Base-by-base conservation (phyloP, 352 stramenopile species). In the Phytophthora nicotianae region DNA sequence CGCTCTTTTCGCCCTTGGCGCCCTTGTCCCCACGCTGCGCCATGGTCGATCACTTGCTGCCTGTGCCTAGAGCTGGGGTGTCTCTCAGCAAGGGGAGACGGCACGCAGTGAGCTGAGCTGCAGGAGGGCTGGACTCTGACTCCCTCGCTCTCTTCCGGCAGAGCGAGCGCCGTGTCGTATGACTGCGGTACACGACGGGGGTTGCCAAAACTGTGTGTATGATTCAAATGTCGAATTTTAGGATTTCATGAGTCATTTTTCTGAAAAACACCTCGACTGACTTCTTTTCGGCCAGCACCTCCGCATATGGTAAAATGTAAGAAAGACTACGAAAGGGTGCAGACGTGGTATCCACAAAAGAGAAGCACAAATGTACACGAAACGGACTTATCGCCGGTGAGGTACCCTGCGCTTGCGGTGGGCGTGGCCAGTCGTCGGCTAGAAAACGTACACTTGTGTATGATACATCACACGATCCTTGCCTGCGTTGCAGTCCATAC, bases 21-120 rank as follows among this genome's bases (percentile, higher is more conserved):
- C 54, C 43, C 57, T 79, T 75, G 51, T 74, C 70, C 41, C 66
- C 74, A 17, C 69, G 74, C 49, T 77, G 74, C 72, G 77, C 73
- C 72, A 79, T 79, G 45, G 26, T 59, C 17, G 17, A 8, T 58
- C 21, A 47, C 40, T 48, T 26, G 24, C 7, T 40, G 17, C 46
- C 27, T n/a, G 27, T 41, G 16, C 46, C 46, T 52, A 23, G 33
- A 58, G 32, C 46, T 69, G 38, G 33, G 58, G 26, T 48, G 35
- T 45, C 20, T 70, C 27, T 70, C 42, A 17, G 40, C 49, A 42
- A 52, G 20, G 43, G 48, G 42, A 54, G 48, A n/a, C n/a, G n/a
- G 35, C 48, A 26, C 52, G 48, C 23, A 62, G 49, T 51, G 53
- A 14, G 23, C 43, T 51, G 45, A 56, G 43, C 29, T 57, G 37